These are phyloP conservation scores for Teunomyces panamensis DNA, from an alignment of 805 yeast species.

Conservation along the genomic window DNA sequence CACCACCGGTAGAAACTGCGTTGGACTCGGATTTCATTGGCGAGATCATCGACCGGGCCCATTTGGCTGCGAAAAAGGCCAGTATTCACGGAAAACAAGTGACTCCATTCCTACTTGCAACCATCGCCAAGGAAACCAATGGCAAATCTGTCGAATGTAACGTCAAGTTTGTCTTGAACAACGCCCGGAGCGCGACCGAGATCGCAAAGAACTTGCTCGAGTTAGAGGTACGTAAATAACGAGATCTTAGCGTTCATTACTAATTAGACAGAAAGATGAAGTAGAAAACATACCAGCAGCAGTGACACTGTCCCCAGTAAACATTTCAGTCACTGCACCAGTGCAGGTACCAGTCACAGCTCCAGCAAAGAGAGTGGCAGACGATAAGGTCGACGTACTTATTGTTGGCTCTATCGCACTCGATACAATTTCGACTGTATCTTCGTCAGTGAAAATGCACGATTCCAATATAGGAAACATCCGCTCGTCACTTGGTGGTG, in stretches of 20 bases:
- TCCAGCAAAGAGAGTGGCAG: not conserved
- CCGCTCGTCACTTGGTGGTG: constrained; percentile 70
- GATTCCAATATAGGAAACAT: constrained; percentile 77
- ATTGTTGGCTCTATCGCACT: constrained; percentile 77
- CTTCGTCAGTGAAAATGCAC: constrained; percentile 21
- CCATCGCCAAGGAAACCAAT: constrained; percentile 62
- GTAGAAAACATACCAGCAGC: not conserved
- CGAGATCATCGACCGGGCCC: constrained; percentile 56
- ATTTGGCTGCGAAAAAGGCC: constrained; percentile 46
- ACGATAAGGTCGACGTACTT: constrained; percentile 26
- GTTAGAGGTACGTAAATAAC: constrained; percentile 24
- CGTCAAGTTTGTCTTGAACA: constrained; percentile 71
- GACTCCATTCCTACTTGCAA: constrained; percentile 72
- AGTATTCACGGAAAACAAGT: constrained; percentile 68
- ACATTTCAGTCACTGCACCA: too few species aligned
- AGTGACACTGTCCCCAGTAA: too few species aligned
- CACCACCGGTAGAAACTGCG: constrained; percentile 69
- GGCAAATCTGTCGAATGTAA: constrained; percentile 73
- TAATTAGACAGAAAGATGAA: constrained; percentile 1
- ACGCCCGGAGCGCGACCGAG: constrained; percentile 64
- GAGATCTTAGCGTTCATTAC: not conserved
- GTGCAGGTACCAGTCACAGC: too few species aligned
- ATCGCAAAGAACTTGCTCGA: constrained; percentile 56
- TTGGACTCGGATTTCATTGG: constrained; percentile 52
- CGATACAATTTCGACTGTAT: constrained; percentile 60